phyloP scores from a whole-genome alignment of 495 filamentous ascomycete species.

The Neurospora sp. region DNA sequence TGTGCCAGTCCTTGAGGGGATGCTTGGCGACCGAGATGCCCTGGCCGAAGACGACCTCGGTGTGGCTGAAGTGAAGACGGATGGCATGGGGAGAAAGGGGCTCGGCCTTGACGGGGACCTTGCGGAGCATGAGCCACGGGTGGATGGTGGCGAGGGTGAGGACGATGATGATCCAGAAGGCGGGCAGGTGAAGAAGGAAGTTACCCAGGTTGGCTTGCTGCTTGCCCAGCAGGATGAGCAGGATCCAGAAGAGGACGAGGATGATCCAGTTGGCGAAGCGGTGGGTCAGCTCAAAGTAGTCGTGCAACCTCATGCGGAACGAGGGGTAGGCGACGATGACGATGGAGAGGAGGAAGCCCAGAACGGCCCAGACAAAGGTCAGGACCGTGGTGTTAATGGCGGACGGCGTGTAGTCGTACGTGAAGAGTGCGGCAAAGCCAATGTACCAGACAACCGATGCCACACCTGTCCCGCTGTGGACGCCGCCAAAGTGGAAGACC shows the following conservation, averaged over 20 bases:
- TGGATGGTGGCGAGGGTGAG: conserved; percentile 50
- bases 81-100: conserved; percentile 57
- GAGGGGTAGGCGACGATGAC: conserved; percentile 38
- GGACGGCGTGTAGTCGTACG: conserved; percentile 26
- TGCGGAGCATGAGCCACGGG: conserved; percentile 59
- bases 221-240: conserved; percentile 43
- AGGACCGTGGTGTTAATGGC: conserved; percentile 12
- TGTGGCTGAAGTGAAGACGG: conserved; percentile 55
- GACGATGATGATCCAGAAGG: conserved; percentile 57
- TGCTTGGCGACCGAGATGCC: conserved; percentile 40
- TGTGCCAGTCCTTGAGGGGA: conserved; percentile 66
- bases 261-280: conserved; percentile 55
- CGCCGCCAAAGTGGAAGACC: conserved; percentile 66
- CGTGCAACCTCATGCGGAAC: conserved; percentile 44
- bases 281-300: conserved; percentile 56
- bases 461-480: conserved; percentile 62
- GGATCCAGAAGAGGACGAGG: conserved; percentile 50
- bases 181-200: conserved; percentile 44
- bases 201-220: conserved; percentile 21
- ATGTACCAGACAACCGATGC: conserved; percentile 63
- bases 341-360: conserved; percentile 29
- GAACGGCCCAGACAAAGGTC: conserved; percentile 27
- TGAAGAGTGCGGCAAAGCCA: conserved; percentile 35
- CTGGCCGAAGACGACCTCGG: conserved; percentile 38
- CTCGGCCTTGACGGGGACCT: conserved; percentile 49